phyloP scores from a whole-genome alignment of 331 rosid genomes.

The Arachis monticola region DNA sequence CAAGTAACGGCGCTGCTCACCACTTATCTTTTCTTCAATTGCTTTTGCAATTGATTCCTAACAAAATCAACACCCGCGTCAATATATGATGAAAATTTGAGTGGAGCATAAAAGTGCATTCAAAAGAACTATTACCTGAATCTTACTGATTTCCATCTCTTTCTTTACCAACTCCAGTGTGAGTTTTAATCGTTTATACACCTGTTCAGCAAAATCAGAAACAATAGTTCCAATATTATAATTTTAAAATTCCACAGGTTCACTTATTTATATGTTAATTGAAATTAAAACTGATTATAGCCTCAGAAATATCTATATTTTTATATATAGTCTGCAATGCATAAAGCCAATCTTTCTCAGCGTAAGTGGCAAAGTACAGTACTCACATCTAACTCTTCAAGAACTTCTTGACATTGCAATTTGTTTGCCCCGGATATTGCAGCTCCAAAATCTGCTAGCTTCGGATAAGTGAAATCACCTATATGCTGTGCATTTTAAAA shows the following conservation, averaged over 20 bases:
- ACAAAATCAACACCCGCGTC: slow-evolving; percentile 27
- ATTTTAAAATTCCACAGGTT: slow-evolving; percentile 6
- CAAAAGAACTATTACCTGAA: slow-evolving; percentile 67
- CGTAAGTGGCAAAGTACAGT: slow-evolving; percentile 30
- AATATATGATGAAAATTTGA: slow-evolving; percentile 26
- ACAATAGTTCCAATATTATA: slow-evolving; percentile 31
- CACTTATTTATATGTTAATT: slow-evolving; percentile 31
- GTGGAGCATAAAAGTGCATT: not conserved
- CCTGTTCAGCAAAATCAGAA: slow-evolving; percentile 56
- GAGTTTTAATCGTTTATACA: slow-evolving; percentile 85
- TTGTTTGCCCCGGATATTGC: slow-evolving; percentile 99
- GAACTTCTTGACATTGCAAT: slow-evolving; percentile 94
- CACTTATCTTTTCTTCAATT: slow-evolving; percentile 97
- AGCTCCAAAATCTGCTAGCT: slow-evolving; percentile 99
- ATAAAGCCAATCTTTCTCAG: slow-evolving; percentile 11
- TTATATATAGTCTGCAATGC: slow-evolving; percentile 16
- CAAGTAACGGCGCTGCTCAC: slow-evolving; percentile 97
- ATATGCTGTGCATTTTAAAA: slow-evolving; percentile 73
- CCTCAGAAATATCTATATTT: not conserved
- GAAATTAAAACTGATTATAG: slow-evolving; percentile 16
- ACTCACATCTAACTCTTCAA: slow-evolving; percentile 98
- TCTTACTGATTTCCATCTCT: slow-evolving; percentile 98
- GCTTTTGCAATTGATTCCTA: slow-evolving; percentile 99
- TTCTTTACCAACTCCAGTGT: slow-evolving; percentile 94
- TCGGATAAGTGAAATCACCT: slow-evolving; percentile 95